Evolutionary conservation across 2,329 filamentous ascomycete genomes (phyloP).

Genomic region (Thielaviopsis populi): DNA sequence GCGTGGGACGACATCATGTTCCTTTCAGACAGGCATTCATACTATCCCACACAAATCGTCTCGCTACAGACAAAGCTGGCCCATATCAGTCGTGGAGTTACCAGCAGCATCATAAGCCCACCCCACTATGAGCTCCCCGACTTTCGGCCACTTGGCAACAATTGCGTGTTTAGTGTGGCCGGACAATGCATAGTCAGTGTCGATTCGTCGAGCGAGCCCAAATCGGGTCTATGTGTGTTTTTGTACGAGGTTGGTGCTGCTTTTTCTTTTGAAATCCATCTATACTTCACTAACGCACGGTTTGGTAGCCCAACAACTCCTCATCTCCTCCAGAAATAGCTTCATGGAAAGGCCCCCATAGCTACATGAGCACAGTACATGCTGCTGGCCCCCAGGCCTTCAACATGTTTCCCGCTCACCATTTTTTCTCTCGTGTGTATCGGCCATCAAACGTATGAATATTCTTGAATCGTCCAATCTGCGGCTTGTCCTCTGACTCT

Average conservation of each 20-base stretch:
- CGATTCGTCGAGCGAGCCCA: conserved; percentile 20
- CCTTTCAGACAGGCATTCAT: conserved; percentile 27
- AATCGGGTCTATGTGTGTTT: conserved; percentile 33
- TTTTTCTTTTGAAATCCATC: not conserved
- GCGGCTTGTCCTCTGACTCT: not conserved
- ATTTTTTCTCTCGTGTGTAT: conserved; percentile 42
- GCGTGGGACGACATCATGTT: conserved; percentile 36
- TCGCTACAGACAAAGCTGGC: conserved; percentile 31
- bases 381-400: conserved; percentile 33
- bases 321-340: conserved; percentile 22
- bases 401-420: conserved; percentile 38
- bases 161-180: conserved; percentile 28
- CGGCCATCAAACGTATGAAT: conserved; percentile 36
- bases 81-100: conserved; percentile 3
- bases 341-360: conserved; percentile 26
- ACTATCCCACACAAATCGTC: conserved; percentile 28
- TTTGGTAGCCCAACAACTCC: conserved; percentile 31
- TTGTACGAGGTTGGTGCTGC: conserved; percentile 35
- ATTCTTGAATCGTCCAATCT: not conserved
- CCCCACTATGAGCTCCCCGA: conserved; percentile 28
- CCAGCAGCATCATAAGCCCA: not conserved
- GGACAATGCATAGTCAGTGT: conserved; percentile 30
- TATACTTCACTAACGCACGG: not conserved
- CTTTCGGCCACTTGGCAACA: conserved; percentile 24
- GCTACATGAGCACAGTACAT: conserved; percentile 26